Conservation (phyloP, 1,284 basidiomycete genomes). For the Marasmius sp. region DNA sequence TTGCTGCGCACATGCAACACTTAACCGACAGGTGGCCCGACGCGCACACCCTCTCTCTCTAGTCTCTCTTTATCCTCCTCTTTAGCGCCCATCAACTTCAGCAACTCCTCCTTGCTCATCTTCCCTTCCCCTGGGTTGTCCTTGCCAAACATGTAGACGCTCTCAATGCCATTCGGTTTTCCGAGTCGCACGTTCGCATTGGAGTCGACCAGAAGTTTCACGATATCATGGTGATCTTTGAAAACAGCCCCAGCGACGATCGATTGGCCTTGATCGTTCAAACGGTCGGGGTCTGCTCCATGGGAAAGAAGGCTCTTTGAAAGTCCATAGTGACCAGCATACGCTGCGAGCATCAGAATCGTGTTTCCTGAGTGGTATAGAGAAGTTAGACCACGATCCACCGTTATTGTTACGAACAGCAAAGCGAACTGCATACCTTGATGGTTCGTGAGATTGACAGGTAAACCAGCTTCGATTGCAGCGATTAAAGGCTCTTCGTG, state of each 20-base stretch:
- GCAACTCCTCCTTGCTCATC: slow-evolving; percentile 45
- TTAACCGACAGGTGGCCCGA: slow-evolving; percentile 2
- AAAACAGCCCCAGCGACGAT: slow-evolving; percentile 83
- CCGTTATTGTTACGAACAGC: neutral
- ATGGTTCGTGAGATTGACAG: slow-evolving; percentile 76
- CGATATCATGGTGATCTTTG: slow-evolving; percentile 67
- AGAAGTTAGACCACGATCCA: neutral
- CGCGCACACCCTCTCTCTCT: slow-evolving; percentile 12
- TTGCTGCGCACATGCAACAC: neutral
- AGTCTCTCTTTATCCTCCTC: slow-evolving; percentile 43
- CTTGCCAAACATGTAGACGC: slow-evolving; percentile 66
- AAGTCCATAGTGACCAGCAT: slow-evolving; percentile 69
- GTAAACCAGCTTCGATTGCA: slow-evolving; percentile 74
- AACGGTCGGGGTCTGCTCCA: slow-evolving; percentile 67
- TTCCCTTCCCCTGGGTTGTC: slow-evolving; percentile 47
- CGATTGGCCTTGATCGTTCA: slow-evolving; percentile 80
- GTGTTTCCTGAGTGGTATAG: slow-evolving; percentile 56
- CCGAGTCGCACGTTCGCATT: slow-evolving; percentile 73
- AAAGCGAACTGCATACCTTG: slow-evolving; percentile 44
- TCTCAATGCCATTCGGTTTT: slow-evolving; percentile 72
- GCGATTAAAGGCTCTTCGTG: slow-evolving; percentile 47
- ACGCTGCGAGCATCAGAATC: slow-evolving; percentile 81
- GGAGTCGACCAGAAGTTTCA: slow-evolving; percentile 55
- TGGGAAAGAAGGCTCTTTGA: slow-evolving; percentile 52
- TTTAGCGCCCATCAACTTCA: slow-evolving; percentile 54